phyloP scores from a whole-genome alignment of 305 asterid genomes.

The Solanum hybrid region DNA sequence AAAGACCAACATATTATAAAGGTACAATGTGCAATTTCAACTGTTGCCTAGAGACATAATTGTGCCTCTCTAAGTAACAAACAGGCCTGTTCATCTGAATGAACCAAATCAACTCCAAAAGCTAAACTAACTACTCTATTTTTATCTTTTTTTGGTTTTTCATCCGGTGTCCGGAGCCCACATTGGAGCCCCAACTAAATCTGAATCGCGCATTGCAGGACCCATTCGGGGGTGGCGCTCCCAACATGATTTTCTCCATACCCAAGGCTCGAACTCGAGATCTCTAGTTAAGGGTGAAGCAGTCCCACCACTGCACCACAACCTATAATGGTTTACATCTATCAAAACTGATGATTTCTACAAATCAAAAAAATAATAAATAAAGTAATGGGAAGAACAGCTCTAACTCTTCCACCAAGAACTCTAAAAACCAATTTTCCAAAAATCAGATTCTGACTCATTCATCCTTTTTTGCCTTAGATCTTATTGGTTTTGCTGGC shows the following conservation, averaged over 20 bases:
- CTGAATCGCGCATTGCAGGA: rapidly evolving
- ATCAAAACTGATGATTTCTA: background rate
- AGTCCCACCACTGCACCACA: no score
- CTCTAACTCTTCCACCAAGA: background rate
- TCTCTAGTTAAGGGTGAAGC: no score
- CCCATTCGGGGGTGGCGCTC: no score
- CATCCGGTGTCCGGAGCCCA: no score
- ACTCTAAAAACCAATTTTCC: background rate
- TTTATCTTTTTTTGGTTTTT: no score
- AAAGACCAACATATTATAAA: background rate
- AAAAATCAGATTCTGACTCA: constrained; percentile 21
- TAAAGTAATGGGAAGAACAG: background rate
- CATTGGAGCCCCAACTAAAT: no score
- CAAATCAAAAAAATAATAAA: background rate
- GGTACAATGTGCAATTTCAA: background rate
- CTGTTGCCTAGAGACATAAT: background rate
- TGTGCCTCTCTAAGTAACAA: background rate
- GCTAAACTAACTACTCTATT: background rate
- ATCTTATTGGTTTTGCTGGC: constrained; percentile 60
- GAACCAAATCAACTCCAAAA: background rate
- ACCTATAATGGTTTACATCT: background rate
- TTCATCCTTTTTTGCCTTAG: constrained; percentile 61
- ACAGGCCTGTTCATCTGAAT: background rate
- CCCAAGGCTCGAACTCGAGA: no score
- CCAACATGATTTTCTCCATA: no score